phyloP scores from a whole-genome alignment of 306 rosid species.

The Trichosanthes truncata region DNA sequence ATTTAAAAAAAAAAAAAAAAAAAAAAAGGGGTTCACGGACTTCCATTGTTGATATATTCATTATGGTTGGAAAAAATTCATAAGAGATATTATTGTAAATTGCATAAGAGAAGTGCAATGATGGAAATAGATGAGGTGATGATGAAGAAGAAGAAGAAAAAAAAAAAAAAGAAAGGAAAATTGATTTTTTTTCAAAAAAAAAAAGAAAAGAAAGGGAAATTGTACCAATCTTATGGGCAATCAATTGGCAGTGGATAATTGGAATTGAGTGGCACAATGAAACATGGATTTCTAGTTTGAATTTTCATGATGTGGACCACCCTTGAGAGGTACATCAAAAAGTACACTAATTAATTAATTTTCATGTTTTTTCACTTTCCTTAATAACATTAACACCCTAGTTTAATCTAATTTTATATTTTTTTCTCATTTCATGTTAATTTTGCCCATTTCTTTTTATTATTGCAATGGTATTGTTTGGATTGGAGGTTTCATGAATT shows the following conservation, averaged over 20 bases:
- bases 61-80: conserved; percentile 17
- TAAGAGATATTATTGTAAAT: conserved; percentile 37
- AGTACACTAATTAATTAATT: background rate
- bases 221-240: conserved; percentile 40
- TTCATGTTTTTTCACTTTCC: background rate
- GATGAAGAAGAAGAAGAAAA: conserved; percentile 19
- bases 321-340: conserved; percentile 1
- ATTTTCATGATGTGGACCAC: conserved; percentile 54
- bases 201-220: background rate
- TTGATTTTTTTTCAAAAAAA: background rate
- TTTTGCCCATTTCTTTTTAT: background rate
- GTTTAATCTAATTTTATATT: background rate
- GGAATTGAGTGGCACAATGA: conserved; percentile 48
- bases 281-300: conserved; percentile 32
- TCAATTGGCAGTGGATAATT: conserved; percentile 37
- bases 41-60: background rate
- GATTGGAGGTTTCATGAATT: background rate
- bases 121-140: conserved; percentile 23
- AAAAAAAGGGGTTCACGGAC: background rate
- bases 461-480: background rate
- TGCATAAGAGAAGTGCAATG: conserved; percentile 20
- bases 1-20: background rate
- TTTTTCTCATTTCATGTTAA: background rate
- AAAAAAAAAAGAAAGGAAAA: background rate
- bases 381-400: background rate